Conservation (phyloP, 495 filamentous ascomycete genomes). For the Chaetomium fimeti region DNA sequence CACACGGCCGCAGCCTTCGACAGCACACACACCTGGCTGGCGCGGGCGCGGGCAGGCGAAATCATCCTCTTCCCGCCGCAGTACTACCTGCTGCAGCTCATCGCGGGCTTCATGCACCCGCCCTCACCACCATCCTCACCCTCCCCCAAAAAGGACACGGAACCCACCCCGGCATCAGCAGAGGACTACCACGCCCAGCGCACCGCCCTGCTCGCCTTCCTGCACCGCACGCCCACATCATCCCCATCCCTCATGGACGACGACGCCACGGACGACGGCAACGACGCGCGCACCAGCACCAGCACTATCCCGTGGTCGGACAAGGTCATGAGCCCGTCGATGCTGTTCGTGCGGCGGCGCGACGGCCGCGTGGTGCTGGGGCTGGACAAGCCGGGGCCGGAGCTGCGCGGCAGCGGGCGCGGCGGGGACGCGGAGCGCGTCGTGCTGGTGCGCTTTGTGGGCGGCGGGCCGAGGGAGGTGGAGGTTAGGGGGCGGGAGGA, state of each 20-base stretch:
- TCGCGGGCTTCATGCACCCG: slow-evolving; percentile 58
- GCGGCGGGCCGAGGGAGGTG: slow-evolving; percentile 44
- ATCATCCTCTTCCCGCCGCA: slow-evolving; percentile 91
- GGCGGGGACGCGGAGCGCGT: slow-evolving; percentile 72
- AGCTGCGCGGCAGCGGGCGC: slow-evolving; percentile 60
- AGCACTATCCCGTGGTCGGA: slow-evolving; percentile 63
- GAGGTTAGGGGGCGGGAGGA: slow-evolving; percentile 32
- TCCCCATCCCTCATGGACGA: too few species aligned
- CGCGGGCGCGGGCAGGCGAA: slow-evolving; percentile 56
- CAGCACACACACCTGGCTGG: slow-evolving; percentile 65
- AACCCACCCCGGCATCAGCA: slow-evolving; percentile 28
- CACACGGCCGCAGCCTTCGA: slow-evolving; percentile 80
- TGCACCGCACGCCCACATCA: slow-evolving; percentile 41
- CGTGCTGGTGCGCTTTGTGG: slow-evolving; percentile 64
- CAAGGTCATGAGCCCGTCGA: slow-evolving; percentile 72
- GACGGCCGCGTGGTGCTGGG: slow-evolving; percentile 61
- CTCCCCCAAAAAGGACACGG: slow-evolving; percentile 20
- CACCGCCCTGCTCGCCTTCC: slow-evolving; percentile 56
- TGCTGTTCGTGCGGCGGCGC: slow-evolving; percentile 51
- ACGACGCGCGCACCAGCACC: slow-evolving; percentile 22
- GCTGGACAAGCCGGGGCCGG: slow-evolving; percentile 68
- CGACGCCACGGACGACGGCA: too few species aligned
- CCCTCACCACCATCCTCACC: not conserved
- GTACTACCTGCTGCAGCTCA: slow-evolving; percentile 68
- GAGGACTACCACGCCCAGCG: slow-evolving; percentile 54